These are phyloP conservation scores for Oleoguttula mirabilis DNA, from an alignment of 495 filamentous ascomycete genomes.

Conservation along the genomic window DNA sequence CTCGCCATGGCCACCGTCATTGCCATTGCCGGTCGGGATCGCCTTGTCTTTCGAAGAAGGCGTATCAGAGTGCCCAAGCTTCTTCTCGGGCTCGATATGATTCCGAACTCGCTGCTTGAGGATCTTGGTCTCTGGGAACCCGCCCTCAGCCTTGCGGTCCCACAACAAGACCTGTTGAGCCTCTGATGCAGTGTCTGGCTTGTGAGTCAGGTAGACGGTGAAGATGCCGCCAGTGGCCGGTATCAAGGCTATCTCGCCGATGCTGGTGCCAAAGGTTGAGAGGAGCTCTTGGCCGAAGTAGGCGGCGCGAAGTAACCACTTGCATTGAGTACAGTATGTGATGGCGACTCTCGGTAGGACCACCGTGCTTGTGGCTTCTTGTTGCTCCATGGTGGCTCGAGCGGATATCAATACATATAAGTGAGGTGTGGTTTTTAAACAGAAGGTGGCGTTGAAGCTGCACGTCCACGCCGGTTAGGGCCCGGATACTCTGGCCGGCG, in stretches of 20 bases:
- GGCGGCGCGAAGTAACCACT: conserved; percentile 57
- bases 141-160: conserved; percentile 80
- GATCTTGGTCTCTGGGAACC: conserved; percentile 79
- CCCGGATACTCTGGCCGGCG: no score
- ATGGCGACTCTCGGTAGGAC: conserved; percentile 31
- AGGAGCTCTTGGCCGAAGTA: conserved; percentile 95
- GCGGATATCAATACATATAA: no score
- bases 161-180: conserved; percentile 51
- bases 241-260: conserved; percentile 85
- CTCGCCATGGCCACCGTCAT: no score
- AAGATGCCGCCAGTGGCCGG: conserved; percentile 80
- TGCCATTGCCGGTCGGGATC: neutral
- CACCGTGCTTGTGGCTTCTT: conserved; percentile 17
- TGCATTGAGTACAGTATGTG: conserved; percentile 35
- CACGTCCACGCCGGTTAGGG: no score
- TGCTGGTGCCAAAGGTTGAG: conserved; percentile 75
- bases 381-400: no score
- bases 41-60: conserved; percentile 19
- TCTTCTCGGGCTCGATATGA: conserved; percentile 60
- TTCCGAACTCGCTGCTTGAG: conserved; percentile 85
- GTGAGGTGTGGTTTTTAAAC: no score
- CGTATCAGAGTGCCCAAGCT: conserved; percentile 59
- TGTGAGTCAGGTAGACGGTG: conserved; percentile 39
- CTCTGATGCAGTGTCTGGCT: conserved; percentile 12
- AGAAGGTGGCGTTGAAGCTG: no score